Evolutionary conservation across 2,329 filamentous ascomycete genomes (phyloP).

Genomic region (Aspergillus quadricinctus): DNA sequence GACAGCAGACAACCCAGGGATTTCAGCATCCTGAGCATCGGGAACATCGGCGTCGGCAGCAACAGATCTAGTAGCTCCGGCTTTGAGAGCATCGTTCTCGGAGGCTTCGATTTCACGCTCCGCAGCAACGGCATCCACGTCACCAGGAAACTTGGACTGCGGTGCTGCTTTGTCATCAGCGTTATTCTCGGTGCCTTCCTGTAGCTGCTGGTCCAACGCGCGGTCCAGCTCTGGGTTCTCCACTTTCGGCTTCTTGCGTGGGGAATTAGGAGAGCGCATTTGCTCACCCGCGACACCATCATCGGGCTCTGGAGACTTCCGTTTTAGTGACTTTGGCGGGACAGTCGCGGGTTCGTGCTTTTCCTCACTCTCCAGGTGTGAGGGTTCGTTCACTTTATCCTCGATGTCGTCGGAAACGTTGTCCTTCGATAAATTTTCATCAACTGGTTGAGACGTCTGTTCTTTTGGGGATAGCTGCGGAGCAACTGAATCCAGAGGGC

Average conservation of each 20-base stretch:
- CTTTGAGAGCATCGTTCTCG: conserved; percentile 8
- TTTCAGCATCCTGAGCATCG: background rate
- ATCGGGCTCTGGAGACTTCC: conserved; percentile 22
- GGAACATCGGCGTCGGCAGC: background rate
- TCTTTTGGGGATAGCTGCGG: background rate
- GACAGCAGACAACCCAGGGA: conserved; percentile 1
- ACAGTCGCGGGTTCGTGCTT: conserved; percentile 8
- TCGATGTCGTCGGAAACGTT: background rate
- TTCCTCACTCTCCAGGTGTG: conserved; percentile 1
- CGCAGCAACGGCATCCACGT: background rate
- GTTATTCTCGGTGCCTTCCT: conserved; percentile 12
- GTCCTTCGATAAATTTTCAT: background rate
- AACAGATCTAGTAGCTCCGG: conserved; percentile 1
- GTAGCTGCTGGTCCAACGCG: conserved; percentile 18
- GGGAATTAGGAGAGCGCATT: conserved; percentile 11
- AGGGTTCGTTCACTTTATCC: conserved; percentile 2
- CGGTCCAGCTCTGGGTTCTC: conserved; percentile 25
- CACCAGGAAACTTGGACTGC: conserved; percentile 11
- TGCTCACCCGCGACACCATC: conserved; percentile 12
- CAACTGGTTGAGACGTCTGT: background rate
- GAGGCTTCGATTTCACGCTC: background rate
- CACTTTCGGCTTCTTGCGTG: conserved; percentile 28
- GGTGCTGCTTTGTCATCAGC: conserved; percentile 16
- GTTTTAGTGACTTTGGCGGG: conserved; percentile 19
- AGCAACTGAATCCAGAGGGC: background rate